phyloP scores from a whole-genome alignment of 208 protist species.

The Leishmania guyanensis region DNA sequence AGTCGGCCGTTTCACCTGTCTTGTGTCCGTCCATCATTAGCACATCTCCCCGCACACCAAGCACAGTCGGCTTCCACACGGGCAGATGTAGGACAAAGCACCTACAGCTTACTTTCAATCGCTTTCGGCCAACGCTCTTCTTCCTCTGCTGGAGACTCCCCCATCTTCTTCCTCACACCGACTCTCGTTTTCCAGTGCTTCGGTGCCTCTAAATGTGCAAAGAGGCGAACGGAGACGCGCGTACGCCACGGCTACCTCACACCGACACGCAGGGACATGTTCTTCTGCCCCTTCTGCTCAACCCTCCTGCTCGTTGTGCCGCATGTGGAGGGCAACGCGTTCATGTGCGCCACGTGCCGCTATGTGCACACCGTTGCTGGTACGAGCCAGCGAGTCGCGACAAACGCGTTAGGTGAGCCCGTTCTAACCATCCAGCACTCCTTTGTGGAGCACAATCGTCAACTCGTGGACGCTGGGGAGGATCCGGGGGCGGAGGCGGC shows the following conservation, averaged over 20 bases:
- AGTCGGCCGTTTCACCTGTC: not conserved
- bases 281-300: conserved; percentile 91
- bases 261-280: conserved; percentile 48
- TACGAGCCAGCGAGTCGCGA: conserved; percentile 33
- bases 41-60: not conserved
- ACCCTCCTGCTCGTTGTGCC: conserved; percentile 76
- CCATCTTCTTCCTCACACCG: not conserved
- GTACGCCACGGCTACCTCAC: not conserved
- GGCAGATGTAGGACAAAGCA: not conserved
- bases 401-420: conserved; percentile 48
- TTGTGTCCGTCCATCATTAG: not conserved
- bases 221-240: not conserved
- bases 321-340: conserved; percentile 35
- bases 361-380: conserved; percentile 57
- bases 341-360: conserved; percentile 75
- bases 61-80: not conserved
- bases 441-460: conserved; percentile 55
- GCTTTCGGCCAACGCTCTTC: not conserved
- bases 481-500: conserved; percentile 14
- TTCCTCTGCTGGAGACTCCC: not conserved
- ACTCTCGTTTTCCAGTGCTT: not conserved
- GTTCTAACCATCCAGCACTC: conserved; percentile 67
- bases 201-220: not conserved
- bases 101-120: not conserved
- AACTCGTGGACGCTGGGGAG: conserved; percentile 35